Evolutionary conservation across 306 rosid species (phyloP).

Genomic region (Abrus pulchellus): DNA sequence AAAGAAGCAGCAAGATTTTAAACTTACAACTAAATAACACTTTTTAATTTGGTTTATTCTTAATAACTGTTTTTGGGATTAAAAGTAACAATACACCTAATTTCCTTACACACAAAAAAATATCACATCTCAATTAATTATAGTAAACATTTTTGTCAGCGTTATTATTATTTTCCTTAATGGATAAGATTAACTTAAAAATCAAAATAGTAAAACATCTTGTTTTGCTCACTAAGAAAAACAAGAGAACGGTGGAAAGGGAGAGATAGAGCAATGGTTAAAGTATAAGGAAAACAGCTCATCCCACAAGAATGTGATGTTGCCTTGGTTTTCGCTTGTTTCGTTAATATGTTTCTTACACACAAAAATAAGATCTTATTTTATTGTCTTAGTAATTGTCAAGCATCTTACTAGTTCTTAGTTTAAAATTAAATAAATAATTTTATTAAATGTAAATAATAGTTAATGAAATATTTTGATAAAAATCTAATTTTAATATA

Average conservation of each 20-base stretch:
- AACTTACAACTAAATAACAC: neutral
- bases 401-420: neutral
- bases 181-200: conserved; percentile 3
- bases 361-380: neutral
- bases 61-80: neutral
- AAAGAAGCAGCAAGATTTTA: neutral
- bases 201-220: neutral
- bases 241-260: neutral
- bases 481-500: neutral
- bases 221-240: neutral
- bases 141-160: neutral
- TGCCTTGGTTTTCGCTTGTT: neutral
- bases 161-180: neutral
- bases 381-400: neutral
- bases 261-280: conserved; percentile 8
- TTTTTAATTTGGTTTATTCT: neutral
- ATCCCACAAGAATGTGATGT: conserved; percentile 3
- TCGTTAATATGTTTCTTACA: conserved; percentile 15
- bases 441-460: neutral
- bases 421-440: neutral
- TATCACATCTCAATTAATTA: neutral
- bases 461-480: neutral
- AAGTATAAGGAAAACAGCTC: conserved; percentile 11
- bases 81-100: neutral
- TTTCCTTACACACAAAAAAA: neutral